Evolutionary conservation across 176 grass and related monocot species (phyloP).

Genomic region (Oryza officinalis): DNA sequence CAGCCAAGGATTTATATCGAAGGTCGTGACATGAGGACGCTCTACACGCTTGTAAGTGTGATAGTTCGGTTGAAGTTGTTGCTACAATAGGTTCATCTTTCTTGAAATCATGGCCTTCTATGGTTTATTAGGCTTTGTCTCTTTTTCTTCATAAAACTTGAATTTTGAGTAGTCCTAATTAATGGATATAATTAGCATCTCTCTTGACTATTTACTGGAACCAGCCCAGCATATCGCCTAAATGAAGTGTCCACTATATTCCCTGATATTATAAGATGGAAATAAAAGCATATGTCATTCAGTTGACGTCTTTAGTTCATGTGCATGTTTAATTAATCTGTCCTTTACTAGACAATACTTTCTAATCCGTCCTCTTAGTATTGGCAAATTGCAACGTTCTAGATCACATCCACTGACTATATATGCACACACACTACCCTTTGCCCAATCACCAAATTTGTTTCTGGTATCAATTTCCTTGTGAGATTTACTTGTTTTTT

Average conservation of each 20-base stretch:
- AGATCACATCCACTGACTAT: neutral
- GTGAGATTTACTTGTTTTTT: too few relatives aligned
- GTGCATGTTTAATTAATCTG: neutral
- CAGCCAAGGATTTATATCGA: slow-evolving; percentile 62
- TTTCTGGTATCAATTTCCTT: neutral
- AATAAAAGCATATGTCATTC: slow-evolving; percentile 26
- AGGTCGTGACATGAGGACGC: slow-evolving; percentile 73
- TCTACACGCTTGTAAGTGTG: slow-evolving; percentile 85
- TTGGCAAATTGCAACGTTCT: slow-evolving; percentile 5
- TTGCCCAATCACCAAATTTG: neutral
- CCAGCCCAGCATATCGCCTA: slow-evolving; percentile 26
- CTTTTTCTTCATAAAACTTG: neutral
- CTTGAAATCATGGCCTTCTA: neutral
- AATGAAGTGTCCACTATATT: slow-evolving; percentile 13
- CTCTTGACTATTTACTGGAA: slow-evolving; percentile 14
- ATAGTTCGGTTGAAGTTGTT: neutral
- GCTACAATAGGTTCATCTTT: neutral
- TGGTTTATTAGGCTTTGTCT: neutral
- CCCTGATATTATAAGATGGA: neutral
- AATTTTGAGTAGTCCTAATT: slow-evolving; percentile 14
- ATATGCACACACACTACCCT: too few relatives aligned
- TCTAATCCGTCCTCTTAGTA: slow-evolving; percentile 6
- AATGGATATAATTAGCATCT: neutral
- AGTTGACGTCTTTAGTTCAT: neutral
- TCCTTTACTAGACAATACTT: slow-evolving; percentile 29